phyloP scores from a whole-genome alignment of 345 rosid genomes.

The Citrus medica region DNA sequence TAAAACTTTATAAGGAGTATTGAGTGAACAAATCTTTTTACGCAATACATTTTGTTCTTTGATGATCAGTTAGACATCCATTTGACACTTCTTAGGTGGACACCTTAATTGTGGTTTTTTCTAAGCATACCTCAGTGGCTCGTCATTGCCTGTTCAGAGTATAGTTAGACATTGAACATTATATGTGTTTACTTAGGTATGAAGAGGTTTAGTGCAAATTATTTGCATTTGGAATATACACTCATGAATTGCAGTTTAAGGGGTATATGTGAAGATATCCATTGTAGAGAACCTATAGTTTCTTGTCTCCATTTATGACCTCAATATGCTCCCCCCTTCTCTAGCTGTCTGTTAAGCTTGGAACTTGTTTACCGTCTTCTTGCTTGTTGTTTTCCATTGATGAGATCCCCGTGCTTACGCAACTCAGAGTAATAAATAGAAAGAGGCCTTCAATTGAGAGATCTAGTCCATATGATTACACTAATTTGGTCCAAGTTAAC shows the following conservation, averaged over 20 bases:
- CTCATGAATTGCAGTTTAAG: background rate
- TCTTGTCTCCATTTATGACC: background rate
- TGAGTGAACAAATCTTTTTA: background rate
- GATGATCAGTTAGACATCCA: background rate
- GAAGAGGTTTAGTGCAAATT: background rate
- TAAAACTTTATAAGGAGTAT: background rate
- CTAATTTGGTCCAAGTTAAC: background rate
- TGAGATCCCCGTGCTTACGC: too few relatives aligned
- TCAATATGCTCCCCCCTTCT: too few relatives aligned
- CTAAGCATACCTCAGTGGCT: background rate
- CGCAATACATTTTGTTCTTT: constrained; percentile 9
- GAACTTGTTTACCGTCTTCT: too few relatives aligned
- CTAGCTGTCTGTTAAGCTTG: too few relatives aligned
- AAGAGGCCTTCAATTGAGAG: too few relatives aligned
- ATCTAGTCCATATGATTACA: too few relatives aligned
- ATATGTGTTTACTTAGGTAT: background rate
- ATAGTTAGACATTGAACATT: background rate
- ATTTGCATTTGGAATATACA: background rate
- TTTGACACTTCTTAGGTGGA: background rate
- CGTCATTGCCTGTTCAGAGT: background rate
- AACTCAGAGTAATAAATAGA: too few relatives aligned
- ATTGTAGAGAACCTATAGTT: background rate
- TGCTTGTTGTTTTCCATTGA: too few relatives aligned
- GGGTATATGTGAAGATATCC: background rate
- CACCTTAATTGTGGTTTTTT: background rate